Conservation (phyloP, 768 basidiomycete species). For the Pulveroboletus sp. region DNA sequence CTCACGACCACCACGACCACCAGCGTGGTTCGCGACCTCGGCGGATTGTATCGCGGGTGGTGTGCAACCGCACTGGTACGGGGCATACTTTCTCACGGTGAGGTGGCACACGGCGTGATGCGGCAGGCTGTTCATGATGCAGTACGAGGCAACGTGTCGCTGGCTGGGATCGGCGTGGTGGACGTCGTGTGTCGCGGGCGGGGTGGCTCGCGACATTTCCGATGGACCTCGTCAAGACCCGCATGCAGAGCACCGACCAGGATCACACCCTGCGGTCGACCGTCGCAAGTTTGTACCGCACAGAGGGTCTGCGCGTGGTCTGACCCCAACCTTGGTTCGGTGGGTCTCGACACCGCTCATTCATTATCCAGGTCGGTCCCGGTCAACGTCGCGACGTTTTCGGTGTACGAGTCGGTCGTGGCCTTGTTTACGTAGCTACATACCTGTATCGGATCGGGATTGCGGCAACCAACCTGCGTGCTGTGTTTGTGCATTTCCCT, state of each 20-base stretch:
- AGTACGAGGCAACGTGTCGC: constrained; percentile 68
- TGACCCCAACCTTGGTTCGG: constrained; percentile 81
- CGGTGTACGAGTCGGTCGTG: constrained; percentile 64
- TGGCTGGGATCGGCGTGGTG: constrained; percentile 48
- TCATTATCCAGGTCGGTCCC: constrained; percentile 59
- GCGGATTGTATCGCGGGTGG: constrained; percentile 76
- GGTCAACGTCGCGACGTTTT: constrained; percentile 84
- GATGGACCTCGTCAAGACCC: constrained; percentile 87
- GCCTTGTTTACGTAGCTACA: constrained; percentile 25
- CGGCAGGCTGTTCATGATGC: constrained; percentile 6
- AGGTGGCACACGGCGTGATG: constrained; percentile 24
- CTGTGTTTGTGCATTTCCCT: constrained; percentile 30
- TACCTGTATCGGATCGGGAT: too few species aligned
- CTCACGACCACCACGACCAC: constrained; percentile 44
- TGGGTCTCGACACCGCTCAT: constrained; percentile 26
- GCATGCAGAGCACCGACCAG: constrained; percentile 62
- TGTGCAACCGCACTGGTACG: constrained; percentile 72
- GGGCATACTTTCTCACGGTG: constrained; percentile 80
- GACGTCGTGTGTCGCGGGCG: constrained; percentile 64
- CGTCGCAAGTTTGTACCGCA: constrained; percentile 54
- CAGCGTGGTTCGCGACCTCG: too few species aligned
- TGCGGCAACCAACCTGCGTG: too few species aligned
- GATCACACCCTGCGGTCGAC: constrained; percentile 59
- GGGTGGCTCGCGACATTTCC: constrained; percentile 87
- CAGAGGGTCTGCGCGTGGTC: constrained; percentile 69